Conservation (phyloP, 1,139 yeast genomes). For the Pichia sp. region DNA sequence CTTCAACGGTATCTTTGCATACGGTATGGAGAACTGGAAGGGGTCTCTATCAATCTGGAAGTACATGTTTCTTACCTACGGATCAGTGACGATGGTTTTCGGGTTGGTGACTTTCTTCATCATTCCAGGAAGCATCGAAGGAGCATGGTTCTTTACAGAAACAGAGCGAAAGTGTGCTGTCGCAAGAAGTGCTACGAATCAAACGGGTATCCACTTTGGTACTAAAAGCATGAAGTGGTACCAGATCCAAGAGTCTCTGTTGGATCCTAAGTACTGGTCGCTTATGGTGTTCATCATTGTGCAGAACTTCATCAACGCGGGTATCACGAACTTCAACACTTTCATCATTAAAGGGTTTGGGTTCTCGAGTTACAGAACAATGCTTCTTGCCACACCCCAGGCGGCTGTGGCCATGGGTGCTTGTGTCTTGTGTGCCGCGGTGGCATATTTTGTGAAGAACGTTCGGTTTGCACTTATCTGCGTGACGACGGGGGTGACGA, state of each 20-base stretch:
- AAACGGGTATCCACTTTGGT: slow-evolving; percentile 28
- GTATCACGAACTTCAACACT: slow-evolving; percentile 29
- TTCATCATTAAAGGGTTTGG: slow-evolving; percentile 25
- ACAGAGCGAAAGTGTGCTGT: slow-evolving; percentile 39
- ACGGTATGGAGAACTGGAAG: neutral
- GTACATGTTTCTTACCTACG: neutral
- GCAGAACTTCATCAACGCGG: slow-evolving; percentile 39
- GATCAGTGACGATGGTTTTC: slow-evolving; percentile 25
- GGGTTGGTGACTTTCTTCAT: slow-evolving; percentile 32
- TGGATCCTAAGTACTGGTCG: slow-evolving; percentile 38
- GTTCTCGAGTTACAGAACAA: slow-evolving; percentile 19
- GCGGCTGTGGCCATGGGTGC: slow-evolving; percentile 16
- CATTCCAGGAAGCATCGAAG: slow-evolving; percentile 52
- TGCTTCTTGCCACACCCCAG: slow-evolving; percentile 23
- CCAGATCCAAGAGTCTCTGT: slow-evolving; percentile 36
- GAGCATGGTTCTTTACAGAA: slow-evolving; percentile 48
- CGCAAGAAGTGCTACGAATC: slow-evolving; percentile 23
- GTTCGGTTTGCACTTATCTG: slow-evolving; percentile 9
- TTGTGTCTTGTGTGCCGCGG: slow-evolving; percentile 6
- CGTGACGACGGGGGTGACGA: slow-evolving; percentile 16
- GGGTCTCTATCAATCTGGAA: neutral
- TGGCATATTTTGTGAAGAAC: slow-evolving; percentile 9
- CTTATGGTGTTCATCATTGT: slow-evolving; percentile 33
- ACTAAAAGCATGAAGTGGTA: slow-evolving; percentile 20
- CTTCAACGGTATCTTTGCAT: slow-evolving; percentile 24